phyloP scores from a whole-genome alignment of 768 basidiomycete genomes.

The Tubosaeta sp. region DNA sequence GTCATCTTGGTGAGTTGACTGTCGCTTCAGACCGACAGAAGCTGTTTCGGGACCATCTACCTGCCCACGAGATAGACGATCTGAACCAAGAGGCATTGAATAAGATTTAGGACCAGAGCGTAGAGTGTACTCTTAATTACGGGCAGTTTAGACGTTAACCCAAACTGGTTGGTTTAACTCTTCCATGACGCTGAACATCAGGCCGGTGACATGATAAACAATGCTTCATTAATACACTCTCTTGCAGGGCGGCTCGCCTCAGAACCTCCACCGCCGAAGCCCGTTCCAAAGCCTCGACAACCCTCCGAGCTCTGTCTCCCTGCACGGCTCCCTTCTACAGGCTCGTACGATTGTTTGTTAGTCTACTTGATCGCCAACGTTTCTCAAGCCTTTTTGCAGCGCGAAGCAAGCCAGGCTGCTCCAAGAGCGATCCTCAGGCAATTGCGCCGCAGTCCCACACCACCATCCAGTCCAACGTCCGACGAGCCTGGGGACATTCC shows the following conservation, averaged over 20 bases:
- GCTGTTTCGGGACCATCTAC: conserved; percentile 16
- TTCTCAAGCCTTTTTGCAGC: conserved; percentile 58
- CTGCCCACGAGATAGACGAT: conserved; percentile 6
- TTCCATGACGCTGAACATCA: conserved; percentile 9
- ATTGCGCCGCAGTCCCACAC: conserved; percentile 43
- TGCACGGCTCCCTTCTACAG: conserved; percentile 61
- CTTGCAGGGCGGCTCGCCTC: conserved; percentile 27
- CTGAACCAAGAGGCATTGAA: neutral
- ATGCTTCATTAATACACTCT: conserved; percentile 34
- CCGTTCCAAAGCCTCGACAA: conserved; percentile 37
- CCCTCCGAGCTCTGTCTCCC: conserved; percentile 57
- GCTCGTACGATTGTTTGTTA: conserved; percentile 35
- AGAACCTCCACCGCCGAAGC: conserved; percentile 15
- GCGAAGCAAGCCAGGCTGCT: conserved; percentile 62
- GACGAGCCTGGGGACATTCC: conserved; percentile 17
- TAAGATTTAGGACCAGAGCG: too few species aligned
- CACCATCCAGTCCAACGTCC: conserved; percentile 26
- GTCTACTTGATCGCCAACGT: conserved; percentile 19
- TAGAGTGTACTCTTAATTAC: too few species aligned
- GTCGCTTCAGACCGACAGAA: conserved; percentile 16
- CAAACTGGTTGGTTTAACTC: neutral
- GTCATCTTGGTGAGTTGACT: conserved; percentile 3
- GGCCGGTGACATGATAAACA: conserved; percentile 45
- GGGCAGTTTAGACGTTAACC: neutral
- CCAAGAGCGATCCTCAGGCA: conserved; percentile 57